These are phyloP conservation scores for Schwanniomyces sp. DNA, from an alignment of 805 yeast genomes.

Conservation along the genomic window DNA sequence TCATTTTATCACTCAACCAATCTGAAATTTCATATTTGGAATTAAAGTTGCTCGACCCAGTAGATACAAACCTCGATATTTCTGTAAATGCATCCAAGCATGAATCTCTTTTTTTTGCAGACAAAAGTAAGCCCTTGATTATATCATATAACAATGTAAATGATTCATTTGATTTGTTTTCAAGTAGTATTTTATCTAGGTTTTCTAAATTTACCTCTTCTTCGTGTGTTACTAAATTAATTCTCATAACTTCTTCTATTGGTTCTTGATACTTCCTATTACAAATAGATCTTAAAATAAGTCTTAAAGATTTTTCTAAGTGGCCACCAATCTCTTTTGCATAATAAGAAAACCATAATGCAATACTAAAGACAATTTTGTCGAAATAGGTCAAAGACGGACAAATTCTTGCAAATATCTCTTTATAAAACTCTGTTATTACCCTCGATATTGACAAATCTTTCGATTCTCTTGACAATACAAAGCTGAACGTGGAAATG, in stretches of 20 bases:
- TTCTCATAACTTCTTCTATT: conserved; percentile 3
- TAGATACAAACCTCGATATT: conserved; percentile 21
- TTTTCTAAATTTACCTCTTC: conserved; percentile 2
- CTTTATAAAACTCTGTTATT: conserved; percentile 41
- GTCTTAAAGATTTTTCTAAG: conserved; percentile 13
- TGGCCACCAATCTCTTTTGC: conserved; percentile 21
- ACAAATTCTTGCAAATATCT: conserved; percentile 45
- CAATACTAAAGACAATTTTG: conserved; percentile 42
- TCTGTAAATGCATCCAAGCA: conserved; percentile 15
- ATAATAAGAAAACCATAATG: conserved; percentile 30
- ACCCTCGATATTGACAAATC: conserved; percentile 21
- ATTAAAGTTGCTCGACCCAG: conserved; percentile 26
- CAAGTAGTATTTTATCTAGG: conserved; percentile 6
- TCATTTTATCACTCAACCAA: conserved; percentile 20
- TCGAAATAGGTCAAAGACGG: conserved; percentile 48
- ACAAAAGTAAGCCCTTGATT: conserved; percentile 8
- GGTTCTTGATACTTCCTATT: background rate
- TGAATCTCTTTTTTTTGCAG: conserved; percentile 2
- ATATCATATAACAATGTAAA: conserved; percentile 11
- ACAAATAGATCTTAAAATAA: conserved; percentile 6
- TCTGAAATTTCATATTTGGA: conserved; percentile 32
- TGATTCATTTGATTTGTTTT: conserved; percentile 17
- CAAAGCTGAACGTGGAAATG: conserved; percentile 15
- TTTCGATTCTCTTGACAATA: conserved; percentile 15
- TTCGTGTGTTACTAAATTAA: conserved; percentile 8